A percentile compares a stretch with the other conserved stretches of the same genome.
These are phyloP conservation scores for Nicotiana obtusifolia DNA, from an alignment of 257 asterid species.

Conservation along the genomic window DNA sequence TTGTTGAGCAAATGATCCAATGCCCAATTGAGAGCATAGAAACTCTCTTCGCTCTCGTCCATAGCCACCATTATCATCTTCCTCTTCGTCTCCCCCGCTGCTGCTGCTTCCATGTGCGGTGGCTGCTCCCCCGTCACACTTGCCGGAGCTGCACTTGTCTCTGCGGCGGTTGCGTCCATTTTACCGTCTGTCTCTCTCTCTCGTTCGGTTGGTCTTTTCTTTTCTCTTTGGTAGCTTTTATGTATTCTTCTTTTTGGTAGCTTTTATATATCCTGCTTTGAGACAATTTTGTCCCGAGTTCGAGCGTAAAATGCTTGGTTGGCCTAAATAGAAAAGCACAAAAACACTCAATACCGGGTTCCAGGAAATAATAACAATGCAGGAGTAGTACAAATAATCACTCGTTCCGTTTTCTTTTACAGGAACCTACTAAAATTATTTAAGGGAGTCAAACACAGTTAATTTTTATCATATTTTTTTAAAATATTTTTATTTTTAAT, in stretches of 20 bases:
- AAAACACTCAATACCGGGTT: not conserved
- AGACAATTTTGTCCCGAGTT: not conserved
- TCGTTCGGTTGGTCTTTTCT: not conserved
- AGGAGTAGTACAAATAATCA: no score
- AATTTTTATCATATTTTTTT: no score
- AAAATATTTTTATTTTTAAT: no score
- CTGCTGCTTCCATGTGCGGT: not conserved
- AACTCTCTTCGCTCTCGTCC: not conserved
- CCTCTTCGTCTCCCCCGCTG: not conserved
- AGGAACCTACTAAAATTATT: no score
- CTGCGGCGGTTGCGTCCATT: not conserved
- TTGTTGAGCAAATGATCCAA: not conserved
- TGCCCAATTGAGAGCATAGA: not conserved
- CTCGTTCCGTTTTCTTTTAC: no score
- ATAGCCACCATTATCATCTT: conserved; percentile 1
- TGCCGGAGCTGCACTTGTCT: not conserved
- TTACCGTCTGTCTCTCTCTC: not conserved
- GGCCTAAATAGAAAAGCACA: not conserved
- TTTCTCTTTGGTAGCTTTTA: not conserved
- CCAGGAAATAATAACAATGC: no score
- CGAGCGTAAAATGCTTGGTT: not conserved
- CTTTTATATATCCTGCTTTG: not conserved
- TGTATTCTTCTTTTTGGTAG: no score
- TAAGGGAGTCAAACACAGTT: no score
- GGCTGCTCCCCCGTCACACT: not conserved